A percentile compares a stretch with the other conserved stretches of the same genome.
phyloP scores from a whole-genome alignment of 768 basidiomycete genomes.

The Leccinum incarnatum region DNA sequence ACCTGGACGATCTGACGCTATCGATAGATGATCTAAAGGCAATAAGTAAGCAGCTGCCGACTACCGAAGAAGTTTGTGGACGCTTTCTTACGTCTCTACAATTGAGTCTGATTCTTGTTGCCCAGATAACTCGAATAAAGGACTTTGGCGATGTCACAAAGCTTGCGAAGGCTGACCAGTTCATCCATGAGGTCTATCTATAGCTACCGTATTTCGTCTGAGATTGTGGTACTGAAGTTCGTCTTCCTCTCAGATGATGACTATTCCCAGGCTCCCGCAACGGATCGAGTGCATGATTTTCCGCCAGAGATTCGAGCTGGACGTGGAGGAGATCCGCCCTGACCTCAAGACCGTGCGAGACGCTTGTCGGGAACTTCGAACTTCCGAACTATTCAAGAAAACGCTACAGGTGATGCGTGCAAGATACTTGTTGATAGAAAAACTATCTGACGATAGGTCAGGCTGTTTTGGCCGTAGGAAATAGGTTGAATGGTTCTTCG shows the following conservation, averaged over 20 bases:
- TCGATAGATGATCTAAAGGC: constrained; percentile 74
- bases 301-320: constrained; percentile 75
- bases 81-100: background rate
- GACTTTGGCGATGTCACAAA: constrained; percentile 70
- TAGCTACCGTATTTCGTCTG: background rate
- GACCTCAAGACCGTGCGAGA: constrained; percentile 72
- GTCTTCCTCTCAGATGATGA: constrained; percentile 55
- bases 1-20: constrained; percentile 65
- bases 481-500: too few species aligned
- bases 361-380: constrained; percentile 61
- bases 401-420: constrained; percentile 54
- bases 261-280: constrained; percentile 69
- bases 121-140: constrained; percentile 59
- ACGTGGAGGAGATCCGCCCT: constrained; percentile 79
- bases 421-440: background rate
- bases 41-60: constrained; percentile 74
- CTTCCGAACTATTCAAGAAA: constrained; percentile 62
- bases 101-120: background rate
- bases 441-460: background rate
- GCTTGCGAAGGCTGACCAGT: constrained; percentile 82
- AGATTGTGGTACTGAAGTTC: constrained; percentile 3
- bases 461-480: too few species aligned
- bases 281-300: constrained; percentile 83
- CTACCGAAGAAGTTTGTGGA: constrained; percentile 65
- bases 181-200: constrained; percentile 65